phyloP scores from a whole-genome alignment of 331 rosid species.

The Malus hybrid region DNA sequence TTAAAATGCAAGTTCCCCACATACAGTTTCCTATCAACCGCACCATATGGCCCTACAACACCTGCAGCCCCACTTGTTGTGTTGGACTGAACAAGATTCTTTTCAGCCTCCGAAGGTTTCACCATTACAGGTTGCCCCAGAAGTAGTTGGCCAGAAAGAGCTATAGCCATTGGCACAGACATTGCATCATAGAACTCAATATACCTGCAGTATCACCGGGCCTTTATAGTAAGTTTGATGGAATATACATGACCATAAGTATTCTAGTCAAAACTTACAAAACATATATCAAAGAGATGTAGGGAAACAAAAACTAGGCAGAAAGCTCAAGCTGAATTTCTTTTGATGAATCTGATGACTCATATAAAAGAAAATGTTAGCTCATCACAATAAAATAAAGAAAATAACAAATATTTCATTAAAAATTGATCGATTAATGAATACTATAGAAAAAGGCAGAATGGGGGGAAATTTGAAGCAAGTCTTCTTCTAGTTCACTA shows the following conservation, averaged over 20 bases:
- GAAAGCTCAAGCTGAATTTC: conserved; percentile 84
- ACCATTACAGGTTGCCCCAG: conserved; percentile 98
- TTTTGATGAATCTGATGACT: conserved; percentile 69
- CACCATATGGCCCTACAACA: conserved; percentile 81
- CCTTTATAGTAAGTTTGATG: conserved; percentile 38
- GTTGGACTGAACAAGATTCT: conserved; percentile 91
- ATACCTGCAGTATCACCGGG: conserved; percentile 65
- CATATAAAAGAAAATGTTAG: conserved; percentile 61
- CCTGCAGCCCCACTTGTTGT: conserved; percentile 58
- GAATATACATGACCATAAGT: conserved; percentile 9
- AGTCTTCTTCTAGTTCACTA: neutral
- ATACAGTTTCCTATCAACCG: conserved; percentile 89
- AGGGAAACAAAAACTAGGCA: conserved; percentile 71
- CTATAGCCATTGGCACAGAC: conserved; percentile 99
- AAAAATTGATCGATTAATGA: conserved; percentile 11
- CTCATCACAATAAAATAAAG: conserved; percentile 26
- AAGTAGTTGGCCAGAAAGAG: conserved; percentile 90
- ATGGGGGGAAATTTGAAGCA: neutral
- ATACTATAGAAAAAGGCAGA: neutral
- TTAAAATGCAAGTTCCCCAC: conserved; percentile 97
- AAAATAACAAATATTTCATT: conserved; percentile 15
- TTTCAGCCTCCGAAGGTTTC: conserved; percentile 98
- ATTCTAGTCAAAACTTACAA: conserved; percentile 56
- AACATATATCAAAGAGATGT: conserved; percentile 63
- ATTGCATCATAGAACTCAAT: conserved; percentile 94